Percentiles rank a stretch among this genome's conserved stretches.
Conservation (phyloP, 257 asterid genomes). For the Jacaranda mimosifolia region DNA sequence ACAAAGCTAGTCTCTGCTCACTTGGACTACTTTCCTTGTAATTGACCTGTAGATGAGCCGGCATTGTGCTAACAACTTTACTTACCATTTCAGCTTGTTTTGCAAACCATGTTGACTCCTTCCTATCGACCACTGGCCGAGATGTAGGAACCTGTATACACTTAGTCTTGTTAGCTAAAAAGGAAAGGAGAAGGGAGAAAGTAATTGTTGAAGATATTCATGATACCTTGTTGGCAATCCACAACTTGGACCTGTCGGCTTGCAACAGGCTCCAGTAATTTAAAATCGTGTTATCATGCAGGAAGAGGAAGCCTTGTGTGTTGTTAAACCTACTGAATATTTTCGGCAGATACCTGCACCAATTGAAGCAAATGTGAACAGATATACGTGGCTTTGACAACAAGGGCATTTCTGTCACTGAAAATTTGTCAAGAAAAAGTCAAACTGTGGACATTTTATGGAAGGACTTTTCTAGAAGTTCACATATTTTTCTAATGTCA, state of each 20-base stretch:
- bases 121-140: slow-evolving; percentile 26
- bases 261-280: slow-evolving; percentile 60
- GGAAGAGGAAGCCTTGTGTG: slow-evolving; percentile 53
- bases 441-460: too few relatives aligned
- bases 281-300: slow-evolving; percentile 51
- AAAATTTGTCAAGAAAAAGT: too few relatives aligned
- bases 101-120: slow-evolving; percentile 45
- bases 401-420: too few relatives aligned
- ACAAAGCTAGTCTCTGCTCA: slow-evolving; percentile 49
- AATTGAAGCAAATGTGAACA: background rate
- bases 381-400: too few relatives aligned
- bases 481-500: too few relatives aligned
- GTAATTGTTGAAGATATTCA: background rate
- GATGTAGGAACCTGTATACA: slow-evolving; percentile 42
- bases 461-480: too few relatives aligned
- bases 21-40: slow-evolving; percentile 53
- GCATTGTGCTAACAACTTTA: slow-evolving; percentile 50
- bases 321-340: slow-evolving; percentile 42
- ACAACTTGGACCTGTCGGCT: slow-evolving; percentile 54
- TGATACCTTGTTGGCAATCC: slow-evolving; percentile 60
- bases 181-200: background rate
- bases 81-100: slow-evolving; percentile 53
- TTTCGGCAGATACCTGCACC: slow-evolving; percentile 46
- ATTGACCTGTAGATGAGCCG: slow-evolving; percentile 59
- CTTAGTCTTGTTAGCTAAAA: slow-evolving; percentile 21